Evolutionary conservation across 371 early-diverging fungal genomes (phyloP).

Genomic region (Rhizopus delemar): DNA sequence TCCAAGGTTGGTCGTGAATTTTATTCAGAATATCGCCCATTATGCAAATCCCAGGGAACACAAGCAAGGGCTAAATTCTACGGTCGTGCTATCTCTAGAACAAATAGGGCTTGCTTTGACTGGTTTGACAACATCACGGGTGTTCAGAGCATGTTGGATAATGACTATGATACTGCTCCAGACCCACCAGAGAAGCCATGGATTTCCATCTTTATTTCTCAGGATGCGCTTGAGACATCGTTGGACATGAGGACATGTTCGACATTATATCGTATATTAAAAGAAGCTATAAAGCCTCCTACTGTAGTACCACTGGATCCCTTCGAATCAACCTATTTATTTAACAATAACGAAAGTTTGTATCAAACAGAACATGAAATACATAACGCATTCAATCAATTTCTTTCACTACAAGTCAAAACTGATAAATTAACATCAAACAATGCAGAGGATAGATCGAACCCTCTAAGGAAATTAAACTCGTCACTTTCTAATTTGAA

Average conservation of each 20-base stretch:
- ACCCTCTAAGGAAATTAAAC: conserved; percentile 35
- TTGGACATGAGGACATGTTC: conserved; percentile 31
- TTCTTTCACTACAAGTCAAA: conserved; percentile 6
- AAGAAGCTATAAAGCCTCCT: conserved; percentile 33
- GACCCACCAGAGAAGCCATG: conserved; percentile 40
- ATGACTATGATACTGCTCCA: conserved; percentile 30
- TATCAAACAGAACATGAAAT: conserved; percentile 17
- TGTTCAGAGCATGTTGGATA: conserved; percentile 37
- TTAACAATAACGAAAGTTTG: conserved; percentile 17
- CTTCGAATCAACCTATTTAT: conserved; percentile 34
- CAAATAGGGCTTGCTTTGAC: conserved; percentile 21
- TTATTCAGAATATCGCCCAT: conserved; percentile 19
- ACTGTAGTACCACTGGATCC: conserved; percentile 29
- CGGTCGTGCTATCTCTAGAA: conserved; percentile 31
- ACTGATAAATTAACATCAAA: conserved; percentile 1
- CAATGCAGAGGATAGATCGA: conserved; percentile 3
- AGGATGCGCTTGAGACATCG: conserved; percentile 18
- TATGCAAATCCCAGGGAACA: conserved; percentile 39
- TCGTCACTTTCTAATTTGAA: conserved; percentile 43
- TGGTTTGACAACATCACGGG: conserved; percentile 34
- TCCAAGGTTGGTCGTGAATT: conserved; percentile 9
- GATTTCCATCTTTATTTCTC: conserved; percentile 41
- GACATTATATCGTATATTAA: conserved; percentile 34
- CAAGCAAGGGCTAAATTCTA: conserved; percentile 44
- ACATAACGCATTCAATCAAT: conserved; percentile 35